Base-by-base conservation (phyloP, 108 stramenopile species). In the Seminavis robusta region DNA sequence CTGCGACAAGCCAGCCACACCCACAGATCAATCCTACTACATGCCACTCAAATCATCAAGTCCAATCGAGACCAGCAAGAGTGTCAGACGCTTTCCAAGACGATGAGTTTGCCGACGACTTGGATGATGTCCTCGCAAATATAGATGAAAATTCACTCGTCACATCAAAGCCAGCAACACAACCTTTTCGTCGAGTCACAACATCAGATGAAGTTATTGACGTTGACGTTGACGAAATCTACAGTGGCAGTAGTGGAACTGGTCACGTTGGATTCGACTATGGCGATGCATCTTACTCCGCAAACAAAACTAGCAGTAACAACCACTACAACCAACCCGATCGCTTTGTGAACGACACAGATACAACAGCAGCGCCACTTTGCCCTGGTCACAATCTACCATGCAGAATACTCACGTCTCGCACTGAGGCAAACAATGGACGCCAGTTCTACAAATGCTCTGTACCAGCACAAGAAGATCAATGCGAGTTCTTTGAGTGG, bases 371-470 rank as follows among this genome's bases (percentile, higher is more conserved):
- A 21, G 76, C 46, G 16, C 86, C 88, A n/a, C 61, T 81, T 6
- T 93, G 91, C 69, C 75, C 87, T 6, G 84, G 83, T n/a, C 91
- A 93, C 48, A 68, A 60, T 52, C 47, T 58, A 21, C 91, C 91
- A 16, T 89, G 87, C 52, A 53, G 68, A 26, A 16, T 72, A 3
- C 58, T 89, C 0, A 93, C 91, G 0, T 72, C 91, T 19, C 52
- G 46, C 8, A 84, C 83, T 16, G 61, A 77, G 7, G 46, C 69
- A 32, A 93, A 87, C 61, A 53, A 43, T 36, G 87, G 91, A 7
- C 71, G 91, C 23, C 71, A 89, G 53, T 93, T 93, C 52, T 93
- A 83, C 81, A 93, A 89, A 51, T 93, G 91, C 53, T 70, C 83
- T 23, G 48, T 88, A 34, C 80, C 84, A 11, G 76, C n/a, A n/a